Evolutionary conservation across 2,329 filamentous ascomycete genomes (phyloP).

Genomic region (Verticillium tricorpus): DNA sequence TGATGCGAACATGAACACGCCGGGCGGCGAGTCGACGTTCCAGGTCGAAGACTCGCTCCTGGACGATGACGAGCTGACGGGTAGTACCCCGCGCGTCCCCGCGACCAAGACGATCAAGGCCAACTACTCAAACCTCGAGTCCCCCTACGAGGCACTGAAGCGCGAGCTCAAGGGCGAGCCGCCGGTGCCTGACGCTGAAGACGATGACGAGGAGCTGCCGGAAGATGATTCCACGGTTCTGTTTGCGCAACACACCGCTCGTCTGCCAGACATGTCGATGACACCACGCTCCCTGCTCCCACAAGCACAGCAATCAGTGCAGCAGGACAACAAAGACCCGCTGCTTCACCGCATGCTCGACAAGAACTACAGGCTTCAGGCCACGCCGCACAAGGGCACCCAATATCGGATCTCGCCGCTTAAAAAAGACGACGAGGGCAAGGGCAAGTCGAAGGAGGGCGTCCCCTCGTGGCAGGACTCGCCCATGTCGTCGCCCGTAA

Average conservation of each 20-base stretch:
- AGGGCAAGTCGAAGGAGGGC: slow-evolving; percentile 29
- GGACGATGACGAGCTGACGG: slow-evolving; percentile 60
- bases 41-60: slow-evolving; percentile 61
- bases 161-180: slow-evolving; percentile 54
- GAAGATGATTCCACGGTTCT: slow-evolving; percentile 43
- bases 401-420: slow-evolving; percentile 40
- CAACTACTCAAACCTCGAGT: slow-evolving; percentile 62
- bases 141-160: slow-evolving; percentile 71
- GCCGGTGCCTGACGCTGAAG: slow-evolving; percentile 22
- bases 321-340: slow-evolving; percentile 56
- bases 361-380: slow-evolving; percentile 91
- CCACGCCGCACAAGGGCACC: slow-evolving; percentile 69
- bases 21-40: slow-evolving; percentile 28
- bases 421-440: slow-evolving; percentile 30
- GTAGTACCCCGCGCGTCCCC: slow-evolving; percentile 63
- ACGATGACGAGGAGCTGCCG: slow-evolving; percentile 25
- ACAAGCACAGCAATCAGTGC: slow-evolving; percentile 25
- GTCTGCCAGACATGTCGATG: slow-evolving; percentile 59
- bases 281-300: slow-evolving; percentile 52
- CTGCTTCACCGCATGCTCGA: slow-evolving; percentile 88
- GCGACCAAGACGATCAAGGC: slow-evolving; percentile 44
- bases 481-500: slow-evolving; percentile 70
- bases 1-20: slow-evolving; percentile 30
- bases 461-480: slow-evolving; percentile 47
- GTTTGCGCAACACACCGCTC: slow-evolving; percentile 47